Evolutionary conservation across 371 early-diverging fungal genomes (phyloP).

Genomic region (Haplosporangium sp.): DNA sequence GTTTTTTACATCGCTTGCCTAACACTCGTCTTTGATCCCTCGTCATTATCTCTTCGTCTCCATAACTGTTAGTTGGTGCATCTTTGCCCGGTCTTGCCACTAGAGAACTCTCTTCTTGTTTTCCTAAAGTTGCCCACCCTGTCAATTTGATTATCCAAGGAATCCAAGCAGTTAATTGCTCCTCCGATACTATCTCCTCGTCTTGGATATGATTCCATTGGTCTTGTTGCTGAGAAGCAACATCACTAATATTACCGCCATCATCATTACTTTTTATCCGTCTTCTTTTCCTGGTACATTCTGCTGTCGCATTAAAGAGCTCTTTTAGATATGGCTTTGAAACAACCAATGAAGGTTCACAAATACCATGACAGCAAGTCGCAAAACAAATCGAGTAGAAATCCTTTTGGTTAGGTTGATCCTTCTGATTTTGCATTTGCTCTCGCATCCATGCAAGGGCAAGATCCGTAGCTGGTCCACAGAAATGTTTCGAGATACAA

Average conservation of each 20-base stretch:
- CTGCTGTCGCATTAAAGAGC: constrained; percentile 11
- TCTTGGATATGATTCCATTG: background rate
- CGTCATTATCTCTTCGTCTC: constrained; percentile 18
- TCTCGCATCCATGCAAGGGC: constrained; percentile 36
- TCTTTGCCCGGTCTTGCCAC: constrained; percentile 53
- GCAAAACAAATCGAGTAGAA: constrained; percentile 49
- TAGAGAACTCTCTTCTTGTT: constrained; percentile 37
- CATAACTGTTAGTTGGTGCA: background rate
- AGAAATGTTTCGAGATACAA: constrained; percentile 51
- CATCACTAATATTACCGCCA: background rate
- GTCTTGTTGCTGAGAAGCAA: background rate
- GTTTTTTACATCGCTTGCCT: constrained; percentile 49
- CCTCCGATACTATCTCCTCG: constrained; percentile 2
- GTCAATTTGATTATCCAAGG: constrained; percentile 52
- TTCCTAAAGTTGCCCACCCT: constrained; percentile 52
- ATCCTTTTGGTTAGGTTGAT: constrained; percentile 10
- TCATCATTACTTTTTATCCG: constrained; percentile 15
- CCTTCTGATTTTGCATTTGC: constrained; percentile 8
- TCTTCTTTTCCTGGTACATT: constrained; percentile 27
- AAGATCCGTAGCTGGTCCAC: constrained; percentile 46
- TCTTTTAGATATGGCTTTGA: constrained; percentile 29
- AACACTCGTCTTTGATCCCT: constrained; percentile 41
- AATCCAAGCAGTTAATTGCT: constrained; percentile 38
- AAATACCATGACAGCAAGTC: constrained; percentile 53
- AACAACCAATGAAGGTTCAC: constrained; percentile 34